Conservation (phyloP, 2,329 filamentous ascomycete species). For the Pseudogymnoascus sp. region DNA sequence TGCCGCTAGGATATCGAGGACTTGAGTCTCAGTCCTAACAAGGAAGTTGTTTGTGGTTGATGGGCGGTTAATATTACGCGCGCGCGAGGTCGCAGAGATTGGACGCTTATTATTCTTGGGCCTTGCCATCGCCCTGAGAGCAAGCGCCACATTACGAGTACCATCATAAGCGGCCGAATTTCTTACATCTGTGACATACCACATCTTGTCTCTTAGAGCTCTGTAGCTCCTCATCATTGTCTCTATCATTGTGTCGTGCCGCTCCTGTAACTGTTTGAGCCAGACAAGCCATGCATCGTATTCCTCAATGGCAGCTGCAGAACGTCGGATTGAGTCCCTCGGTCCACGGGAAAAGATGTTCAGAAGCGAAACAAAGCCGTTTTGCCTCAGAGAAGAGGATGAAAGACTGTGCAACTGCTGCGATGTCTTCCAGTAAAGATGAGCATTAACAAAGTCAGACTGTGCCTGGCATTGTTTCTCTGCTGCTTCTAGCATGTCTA, state of each 20-base stretch:
- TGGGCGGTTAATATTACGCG: conserved; percentile 28
- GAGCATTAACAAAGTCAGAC: conserved; percentile 75
- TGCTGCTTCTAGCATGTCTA: conserved; percentile 69
- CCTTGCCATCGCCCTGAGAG: conserved; percentile 82
- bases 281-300: conserved; percentile 77
- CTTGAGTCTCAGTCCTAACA: conserved; percentile 73
- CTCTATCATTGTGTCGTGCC: conserved; percentile 66
- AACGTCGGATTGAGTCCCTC: conserved; percentile 60
- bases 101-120: conserved; percentile 37
- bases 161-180: conserved; percentile 85
- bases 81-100: conserved; percentile 29
- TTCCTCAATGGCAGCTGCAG: conserved; percentile 65
- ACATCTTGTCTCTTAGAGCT: conserved; percentile 90
- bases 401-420: conserved; percentile 61
- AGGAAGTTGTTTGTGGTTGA: conserved; percentile 50
- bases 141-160: conserved; percentile 75
- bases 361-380: conserved; percentile 64
- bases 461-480: conserved; percentile 69
- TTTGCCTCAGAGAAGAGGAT: conserved; percentile 53
- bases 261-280: conserved; percentile 74
- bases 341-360: conserved; percentile 68
- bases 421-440: conserved; percentile 78
- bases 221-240: conserved; percentile 66
- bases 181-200: conserved; percentile 91
- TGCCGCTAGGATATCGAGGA: conserved; percentile 81